Base-by-base conservation (phyloP, 495 filamentous ascomycete species). In the Geopyxis carbonaria region DNA sequence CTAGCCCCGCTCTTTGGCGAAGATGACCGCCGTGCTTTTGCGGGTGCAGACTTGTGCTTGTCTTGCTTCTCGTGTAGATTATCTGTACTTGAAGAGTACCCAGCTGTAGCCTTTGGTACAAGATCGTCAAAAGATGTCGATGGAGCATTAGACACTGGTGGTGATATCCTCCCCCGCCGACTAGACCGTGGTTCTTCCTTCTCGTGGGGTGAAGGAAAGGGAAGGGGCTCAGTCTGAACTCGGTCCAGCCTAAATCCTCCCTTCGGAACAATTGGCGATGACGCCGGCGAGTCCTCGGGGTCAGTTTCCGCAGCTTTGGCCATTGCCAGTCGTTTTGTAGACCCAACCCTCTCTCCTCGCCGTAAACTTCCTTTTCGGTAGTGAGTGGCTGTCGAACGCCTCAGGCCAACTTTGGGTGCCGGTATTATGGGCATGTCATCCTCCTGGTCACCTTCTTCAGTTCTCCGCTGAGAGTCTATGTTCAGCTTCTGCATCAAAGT, bases 341-440 rank as follows among this genome's bases (percentile, higher is more conserved):
- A 80, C 19, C 78, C 75, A 4, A 71, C 67, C 36, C 76, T 67
- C 48, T 87, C 80, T 31, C 79, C 78, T 53, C 78, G 84, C 43
- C 73, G 73, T 35, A 84, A 57, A 62, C 85, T 93, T 9, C 86
- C 89, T 38, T 80, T 79, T 51, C 83, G 67, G 52, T 97, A 97
- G 21, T 82, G 84, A 11, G 89, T 99, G 25, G 83, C 71, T 11
- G 84, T 99, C 25, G 91, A 92, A 39, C 89, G 70, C 45, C 84
- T 71, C 36, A 99, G 67, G 13, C 82, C 78, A 52, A 75, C 73
- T 3, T 81, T 79, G 6, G 73, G 78, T 16, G 72, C 66, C 1
- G 81, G 76, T 39, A 95, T 61, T 45, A 95, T 93, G 4, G 87
- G 87, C 61, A 78, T 75, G 60, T 95, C 91, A 25, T 84, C 79